Percentiles rank a stretch among this genome's conserved stretches.
Conservation (phyloP, 208 protist species). For the Angomonas deanei region DNA sequence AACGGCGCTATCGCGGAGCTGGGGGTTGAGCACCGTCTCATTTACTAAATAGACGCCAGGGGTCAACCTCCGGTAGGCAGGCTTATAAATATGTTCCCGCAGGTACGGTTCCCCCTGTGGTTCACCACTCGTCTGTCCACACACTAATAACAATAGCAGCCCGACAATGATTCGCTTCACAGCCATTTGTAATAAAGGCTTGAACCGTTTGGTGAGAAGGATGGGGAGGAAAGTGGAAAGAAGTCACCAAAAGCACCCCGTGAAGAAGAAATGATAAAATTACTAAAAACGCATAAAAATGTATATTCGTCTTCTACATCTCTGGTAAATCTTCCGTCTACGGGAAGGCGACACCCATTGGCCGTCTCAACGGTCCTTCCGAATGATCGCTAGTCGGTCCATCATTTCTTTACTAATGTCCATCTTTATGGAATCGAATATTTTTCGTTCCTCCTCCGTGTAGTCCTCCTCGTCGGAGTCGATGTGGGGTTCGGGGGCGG, state of each 20-base stretch:
- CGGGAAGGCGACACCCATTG: background rate
- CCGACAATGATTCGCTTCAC: too few relatives aligned
- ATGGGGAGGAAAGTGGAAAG: background rate
- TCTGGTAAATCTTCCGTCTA: background rate
- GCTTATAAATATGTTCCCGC: constrained; percentile 1
- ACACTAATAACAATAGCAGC: background rate
- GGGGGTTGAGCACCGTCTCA: background rate
- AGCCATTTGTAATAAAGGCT: too few relatives aligned
- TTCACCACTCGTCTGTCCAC: background rate
- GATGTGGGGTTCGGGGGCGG: background rate
- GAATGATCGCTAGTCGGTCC: background rate
- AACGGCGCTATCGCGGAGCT: background rate
- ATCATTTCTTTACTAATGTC: constrained; percentile 5
- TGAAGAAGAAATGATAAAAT: background rate
- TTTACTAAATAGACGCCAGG: background rate
- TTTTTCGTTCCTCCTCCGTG: background rate
- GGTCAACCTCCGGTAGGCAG: background rate
- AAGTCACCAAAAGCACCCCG: background rate
- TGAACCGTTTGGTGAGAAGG: too few relatives aligned
- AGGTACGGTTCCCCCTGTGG: background rate
- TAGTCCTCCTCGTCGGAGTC: background rate
- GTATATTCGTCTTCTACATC: background rate
- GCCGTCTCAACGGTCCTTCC: background rate
- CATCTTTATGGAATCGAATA: background rate
- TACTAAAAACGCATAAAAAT: background rate